Conservation (phyloP, 139 green algal genomes). For the Tetradesmus lagerheimii region DNA sequence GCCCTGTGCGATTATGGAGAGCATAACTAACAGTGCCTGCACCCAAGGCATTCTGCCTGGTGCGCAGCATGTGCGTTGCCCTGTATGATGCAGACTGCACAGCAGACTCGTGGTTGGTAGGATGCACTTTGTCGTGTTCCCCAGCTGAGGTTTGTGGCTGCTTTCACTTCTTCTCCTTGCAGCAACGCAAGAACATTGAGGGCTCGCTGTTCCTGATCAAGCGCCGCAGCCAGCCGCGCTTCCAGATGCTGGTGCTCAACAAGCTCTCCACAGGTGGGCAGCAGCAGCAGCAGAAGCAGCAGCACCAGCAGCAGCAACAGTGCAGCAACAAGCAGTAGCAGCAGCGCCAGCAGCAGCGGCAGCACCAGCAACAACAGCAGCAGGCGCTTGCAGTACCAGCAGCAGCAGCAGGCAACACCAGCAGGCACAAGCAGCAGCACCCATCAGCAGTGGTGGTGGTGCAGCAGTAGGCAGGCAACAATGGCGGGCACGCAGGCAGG, state of each 20-base stretch:
- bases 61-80: too few relatives aligned
- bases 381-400: not conserved
- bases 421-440: not conserved
- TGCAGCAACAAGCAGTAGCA: not conserved
- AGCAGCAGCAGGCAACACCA: not conserved
- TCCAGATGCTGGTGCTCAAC: conserved; percentile 94
- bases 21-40: not conserved
- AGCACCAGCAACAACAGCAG: not conserved
- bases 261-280: conserved; percentile 70
- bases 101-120: too few relatives aligned
- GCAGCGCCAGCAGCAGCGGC: not conserved
- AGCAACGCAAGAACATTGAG: conserved; percentile 90
- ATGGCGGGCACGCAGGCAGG: too few relatives aligned
- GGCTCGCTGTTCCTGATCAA: conserved; percentile 93
- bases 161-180: too few relatives aligned
- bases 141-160: too few relatives aligned
- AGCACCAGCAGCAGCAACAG: not conserved
- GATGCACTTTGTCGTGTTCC: too few relatives aligned
- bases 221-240: conserved; percentile 72
- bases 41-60: too few relatives aligned
- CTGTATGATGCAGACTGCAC: too few relatives aligned
- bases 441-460: too few relatives aligned
- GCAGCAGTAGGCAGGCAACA: too few relatives aligned
- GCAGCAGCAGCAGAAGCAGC: not conserved
- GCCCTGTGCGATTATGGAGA: too few relatives aligned